phyloP scores from a whole-genome alignment of 768 basidiomycete species.

The Mycena epipterygia region DNA sequence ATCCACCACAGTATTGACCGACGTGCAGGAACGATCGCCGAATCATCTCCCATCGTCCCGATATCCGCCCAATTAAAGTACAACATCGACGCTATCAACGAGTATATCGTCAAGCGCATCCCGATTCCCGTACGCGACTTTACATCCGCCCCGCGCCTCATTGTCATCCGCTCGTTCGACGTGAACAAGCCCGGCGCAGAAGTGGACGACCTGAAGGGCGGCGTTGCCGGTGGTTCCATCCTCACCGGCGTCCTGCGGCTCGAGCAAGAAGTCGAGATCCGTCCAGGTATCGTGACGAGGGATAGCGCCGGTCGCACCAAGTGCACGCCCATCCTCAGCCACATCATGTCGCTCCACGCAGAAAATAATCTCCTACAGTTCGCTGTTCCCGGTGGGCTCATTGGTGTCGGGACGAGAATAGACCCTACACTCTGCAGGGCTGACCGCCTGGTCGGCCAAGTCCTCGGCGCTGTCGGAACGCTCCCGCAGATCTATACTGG shows the following conservation, averaged over 20 bases:
- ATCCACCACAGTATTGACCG: background rate
- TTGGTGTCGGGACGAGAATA: constrained; percentile 98
- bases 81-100: constrained; percentile 99
- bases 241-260: constrained; percentile 91
- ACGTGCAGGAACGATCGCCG: constrained; percentile 91
- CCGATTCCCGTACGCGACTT: constrained; percentile 97
- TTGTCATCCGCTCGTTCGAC: constrained; percentile 99
- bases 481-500: constrained; percentile 94
- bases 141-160: constrained; percentile 89
- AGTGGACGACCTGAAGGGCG: constrained; percentile 97
- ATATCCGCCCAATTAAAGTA: constrained; percentile 99
- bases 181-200: constrained; percentile 99
- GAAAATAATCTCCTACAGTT: constrained; percentile 96
- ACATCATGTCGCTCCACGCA: constrained; percentile 92
- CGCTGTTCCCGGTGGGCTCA: constrained; percentile 98
- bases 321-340: constrained; percentile 94
- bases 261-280: constrained; percentile 95
- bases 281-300: constrained; percentile 97
- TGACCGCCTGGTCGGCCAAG: constrained; percentile 96
- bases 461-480: constrained; percentile 94
- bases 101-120: constrained; percentile 97
- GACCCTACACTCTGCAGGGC: constrained; percentile 98
- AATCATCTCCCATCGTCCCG: constrained; percentile 97
- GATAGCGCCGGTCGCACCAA: constrained; percentile 90
- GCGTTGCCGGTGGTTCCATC: constrained; percentile 97